Conservation (phyloP, 305 asterid genomes). For the Fraxinus nigra region DNA sequence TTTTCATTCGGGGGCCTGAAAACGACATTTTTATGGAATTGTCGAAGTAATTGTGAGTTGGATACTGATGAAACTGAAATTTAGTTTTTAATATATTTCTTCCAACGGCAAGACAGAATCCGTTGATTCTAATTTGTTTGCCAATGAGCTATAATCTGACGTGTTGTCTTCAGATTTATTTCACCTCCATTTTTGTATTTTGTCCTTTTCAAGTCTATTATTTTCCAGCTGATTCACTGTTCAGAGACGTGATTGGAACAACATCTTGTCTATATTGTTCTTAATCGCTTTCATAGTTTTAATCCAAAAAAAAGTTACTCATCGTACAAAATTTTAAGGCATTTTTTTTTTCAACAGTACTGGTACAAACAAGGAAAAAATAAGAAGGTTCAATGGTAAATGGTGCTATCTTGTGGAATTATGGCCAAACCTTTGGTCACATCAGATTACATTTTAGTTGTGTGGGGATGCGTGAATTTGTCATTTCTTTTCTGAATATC, state of each 20-base stretch:
- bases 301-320: too few species aligned
- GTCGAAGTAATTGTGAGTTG: background rate
- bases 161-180: background rate
- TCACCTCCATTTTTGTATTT: background rate
- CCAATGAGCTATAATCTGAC: background rate
- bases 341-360: too few species aligned
- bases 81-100: background rate
- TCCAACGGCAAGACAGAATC: background rate
- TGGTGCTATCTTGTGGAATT: background rate
- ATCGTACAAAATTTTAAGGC: too few species aligned
- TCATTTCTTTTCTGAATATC: background rate
- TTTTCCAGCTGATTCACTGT: background rate
- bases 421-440: background rate
- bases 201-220: background rate
- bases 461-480: background rate
- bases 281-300: too few species aligned
- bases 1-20: background rate
- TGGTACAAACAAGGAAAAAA: background rate
- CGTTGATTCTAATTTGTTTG: background rate
- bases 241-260: background rate
- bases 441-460: background rate
- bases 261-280: too few species aligned
- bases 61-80: background rate
- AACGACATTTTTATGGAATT: background rate
- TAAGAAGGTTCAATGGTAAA: background rate